Base-by-base conservation (phyloP, 345 rosid genomes). In the Raphanus sativus region DNA sequence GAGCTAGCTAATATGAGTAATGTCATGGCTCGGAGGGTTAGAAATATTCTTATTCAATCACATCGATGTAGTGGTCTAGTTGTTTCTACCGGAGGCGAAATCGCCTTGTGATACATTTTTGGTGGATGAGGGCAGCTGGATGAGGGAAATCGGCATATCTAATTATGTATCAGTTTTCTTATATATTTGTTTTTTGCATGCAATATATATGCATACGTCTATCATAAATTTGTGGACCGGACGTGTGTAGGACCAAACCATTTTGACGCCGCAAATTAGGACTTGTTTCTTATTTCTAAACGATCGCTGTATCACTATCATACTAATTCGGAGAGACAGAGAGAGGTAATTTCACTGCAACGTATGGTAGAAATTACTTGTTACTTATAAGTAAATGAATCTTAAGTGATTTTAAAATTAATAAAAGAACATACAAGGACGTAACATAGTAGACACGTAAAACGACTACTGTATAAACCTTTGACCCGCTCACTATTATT, bases 181-280 rank as follows among this genome's bases (percentile, higher is more conserved):
- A 4, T 16, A 36, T 36, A 13, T 33, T 29, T 32, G 21, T 21
- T 42, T 58, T 12, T 40, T 52, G 58, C 28, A 60, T 42, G 29
- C 9, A 62, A 4, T 10, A 56, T 24, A 16, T 54, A 54, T 15
- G 58, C 58, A 52, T 30, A 60, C 62, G 6, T 48, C 56, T 15
- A 50, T 52, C 69, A 62, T 76, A 69, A 69, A 62, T 63, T 1
- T 77, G 81, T 77, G 81, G 55, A n/a, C 67, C 62, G 40, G 54
- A 45, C 71, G 67, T 70, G 67, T 70, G 72, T 71, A 65, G 32
- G 73, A 71, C 67, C 62, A 71, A 24, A 71, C 73, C 2, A 71
- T 56, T 40, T 71, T 71, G 72, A 71, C 72, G 81, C 81, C 81
- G 81, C 81, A 77, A 71, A 9, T 13, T 55, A 58, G 24, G 81